These are phyloP conservation scores for Boletus fagicola DNA, from an alignment of 768 basidiomycete genomes.

Conservation along the genomic window DNA sequence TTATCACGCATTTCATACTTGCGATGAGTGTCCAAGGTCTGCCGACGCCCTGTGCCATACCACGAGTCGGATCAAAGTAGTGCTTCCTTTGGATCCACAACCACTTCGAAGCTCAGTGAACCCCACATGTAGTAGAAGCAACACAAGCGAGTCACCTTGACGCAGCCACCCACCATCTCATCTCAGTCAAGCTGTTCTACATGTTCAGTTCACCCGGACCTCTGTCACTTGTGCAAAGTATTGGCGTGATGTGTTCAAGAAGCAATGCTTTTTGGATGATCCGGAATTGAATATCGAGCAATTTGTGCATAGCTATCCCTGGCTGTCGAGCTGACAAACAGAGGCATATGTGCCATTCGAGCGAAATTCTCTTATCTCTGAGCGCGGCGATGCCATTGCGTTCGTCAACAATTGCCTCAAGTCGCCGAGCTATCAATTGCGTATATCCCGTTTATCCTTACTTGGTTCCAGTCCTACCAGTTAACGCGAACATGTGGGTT, in stretches of 20 bases:
- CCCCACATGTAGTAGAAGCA: not conserved
- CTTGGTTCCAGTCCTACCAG: not conserved
- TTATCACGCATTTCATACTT: too few relatives aligned
- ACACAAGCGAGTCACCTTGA: not conserved
- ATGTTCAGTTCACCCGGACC: not conserved
- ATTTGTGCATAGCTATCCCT: not conserved
- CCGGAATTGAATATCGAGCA: not conserved
- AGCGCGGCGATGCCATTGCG: not conserved
- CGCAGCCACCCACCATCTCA: not conserved
- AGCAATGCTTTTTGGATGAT: not conserved
- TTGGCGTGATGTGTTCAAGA: not conserved
- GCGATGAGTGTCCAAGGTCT: too few relatives aligned
- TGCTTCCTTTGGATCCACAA: not conserved
- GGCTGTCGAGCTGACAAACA: not conserved
- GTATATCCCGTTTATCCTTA: not conserved
- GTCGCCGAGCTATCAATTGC: not conserved
- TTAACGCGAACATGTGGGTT: not conserved
- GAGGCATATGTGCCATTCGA: conserved; percentile 13
- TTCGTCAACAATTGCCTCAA: not conserved
- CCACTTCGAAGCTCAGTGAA: not conserved
- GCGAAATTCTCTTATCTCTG: not conserved
- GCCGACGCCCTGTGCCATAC: too few relatives aligned
- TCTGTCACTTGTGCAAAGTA: not conserved
- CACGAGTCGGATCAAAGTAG: not conserved
- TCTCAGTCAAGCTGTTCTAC: not conserved